phyloP scores from a whole-genome alignment of 2,329 filamentous ascomycete genomes.

The Aspergillus japonicus region DNA sequence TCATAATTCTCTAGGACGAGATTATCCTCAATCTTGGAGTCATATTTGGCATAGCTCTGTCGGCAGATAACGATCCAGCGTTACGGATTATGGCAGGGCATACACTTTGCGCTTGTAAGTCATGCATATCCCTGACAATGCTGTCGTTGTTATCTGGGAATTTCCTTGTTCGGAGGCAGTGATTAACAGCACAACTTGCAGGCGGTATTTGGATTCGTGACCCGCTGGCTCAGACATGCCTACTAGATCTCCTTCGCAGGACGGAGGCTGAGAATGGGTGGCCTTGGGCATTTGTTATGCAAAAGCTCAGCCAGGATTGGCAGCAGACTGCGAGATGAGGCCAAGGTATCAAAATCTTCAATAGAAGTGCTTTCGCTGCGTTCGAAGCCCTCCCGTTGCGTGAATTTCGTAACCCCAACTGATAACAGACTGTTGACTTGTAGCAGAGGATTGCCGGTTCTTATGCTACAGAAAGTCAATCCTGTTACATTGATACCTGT shows the following conservation, averaged over 20 bases:
- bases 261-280: conserved; percentile 26
- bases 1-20: conserved; percentile 19
- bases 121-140: not conserved
- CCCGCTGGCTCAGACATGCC: conserved; percentile 23
- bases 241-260: conserved; percentile 23
- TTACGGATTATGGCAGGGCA: conserved; percentile 36
- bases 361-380: not conserved
- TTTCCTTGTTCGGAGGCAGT: not conserved
- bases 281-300: conserved; percentile 23
- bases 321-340: conserved; percentile 8
- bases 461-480: not conserved
- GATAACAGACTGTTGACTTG: not conserved
- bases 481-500: not conserved
- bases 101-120: conserved; percentile 34
- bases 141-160: not conserved
- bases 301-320: conserved; percentile 22
- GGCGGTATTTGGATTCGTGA: conserved; percentile 34
- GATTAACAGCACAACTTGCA: conserved; percentile 9
- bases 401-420: not conserved
- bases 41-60: conserved; percentile 35
- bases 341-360: not conserved
- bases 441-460: not conserved
- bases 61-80: conserved; percentile 34
- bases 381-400: not conserved
- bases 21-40: conserved; percentile 29